These are phyloP conservation scores for Leccinum pachyderme DNA, from an alignment of 1,284 basidiomycete species.

Conservation along the genomic window DNA sequence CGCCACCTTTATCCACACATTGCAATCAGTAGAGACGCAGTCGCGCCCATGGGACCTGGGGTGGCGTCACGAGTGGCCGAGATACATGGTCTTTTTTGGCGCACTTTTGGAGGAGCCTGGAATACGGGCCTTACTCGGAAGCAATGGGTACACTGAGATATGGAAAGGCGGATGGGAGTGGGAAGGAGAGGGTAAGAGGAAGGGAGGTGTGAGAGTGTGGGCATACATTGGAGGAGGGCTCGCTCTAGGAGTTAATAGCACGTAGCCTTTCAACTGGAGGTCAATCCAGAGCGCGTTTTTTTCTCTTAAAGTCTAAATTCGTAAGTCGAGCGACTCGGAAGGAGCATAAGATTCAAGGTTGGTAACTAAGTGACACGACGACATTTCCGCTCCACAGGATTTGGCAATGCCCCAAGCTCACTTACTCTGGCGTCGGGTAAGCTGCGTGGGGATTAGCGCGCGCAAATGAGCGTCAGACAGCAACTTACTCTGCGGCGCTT, in stretches of 20 bases:
- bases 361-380: not conserved
- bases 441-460: slow-evolving; percentile 22
- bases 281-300: not conserved
- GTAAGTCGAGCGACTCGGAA: not conserved
- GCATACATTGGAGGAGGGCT: slow-evolving; percentile 16
- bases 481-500: slow-evolving; percentile 44
- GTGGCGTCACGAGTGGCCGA: slow-evolving; percentile 79
- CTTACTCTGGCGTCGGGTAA: slow-evolving; percentile 34
- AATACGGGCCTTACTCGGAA: slow-evolving; percentile 49
- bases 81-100: slow-evolving; percentile 79
- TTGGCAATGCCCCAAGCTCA: slow-evolving; percentile 12
- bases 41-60: slow-evolving; percentile 33
- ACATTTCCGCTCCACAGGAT: not conserved
- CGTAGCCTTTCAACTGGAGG: not conserved
- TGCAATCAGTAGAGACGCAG: slow-evolving; percentile 19
- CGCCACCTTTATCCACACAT: slow-evolving; percentile 22
- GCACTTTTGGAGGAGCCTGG: slow-evolving; percentile 55
- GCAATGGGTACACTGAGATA: slow-evolving; percentile 65
- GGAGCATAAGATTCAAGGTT: slow-evolving; percentile 1
- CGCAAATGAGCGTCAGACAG: not conserved
- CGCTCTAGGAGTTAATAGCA: not conserved
- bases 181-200: slow-evolving; percentile 79
- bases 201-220: slow-evolving; percentile 78
- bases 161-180: slow-evolving; percentile 69
- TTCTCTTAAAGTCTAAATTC: not conserved